Conservation (phyloP, 257 asterid species). For the Henckelia pumila region DNA sequence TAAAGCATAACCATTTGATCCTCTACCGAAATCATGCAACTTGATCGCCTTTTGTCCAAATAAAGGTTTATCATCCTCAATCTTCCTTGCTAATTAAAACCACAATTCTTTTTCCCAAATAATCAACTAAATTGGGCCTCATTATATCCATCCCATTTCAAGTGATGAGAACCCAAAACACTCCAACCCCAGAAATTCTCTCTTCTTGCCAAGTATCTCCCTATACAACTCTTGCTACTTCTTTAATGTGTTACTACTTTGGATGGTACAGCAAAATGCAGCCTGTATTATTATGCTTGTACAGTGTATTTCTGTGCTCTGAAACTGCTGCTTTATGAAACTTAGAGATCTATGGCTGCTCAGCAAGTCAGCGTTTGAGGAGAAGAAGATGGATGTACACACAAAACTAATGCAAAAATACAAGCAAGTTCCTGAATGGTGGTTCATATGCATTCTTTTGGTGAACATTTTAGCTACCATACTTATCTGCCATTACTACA, state of each 20-base stretch:
- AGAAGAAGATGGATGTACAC: slow-evolving; percentile 76
- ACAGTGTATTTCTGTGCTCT: slow-evolving; percentile 18
- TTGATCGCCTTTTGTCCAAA: too few species aligned
- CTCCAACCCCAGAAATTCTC: background rate
- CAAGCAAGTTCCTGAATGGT: slow-evolving; percentile 91
- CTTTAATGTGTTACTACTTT: background rate
- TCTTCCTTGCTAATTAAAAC: too few species aligned
- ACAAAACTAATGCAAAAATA: slow-evolving; percentile 82
- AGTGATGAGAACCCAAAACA: too few species aligned
- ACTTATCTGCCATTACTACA: slow-evolving; percentile 60
- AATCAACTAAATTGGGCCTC: background rate
- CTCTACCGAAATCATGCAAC: too few species aligned
- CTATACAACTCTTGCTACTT: slow-evolving; percentile 6
- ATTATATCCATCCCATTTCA: background rate
- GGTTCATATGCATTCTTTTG: slow-evolving; percentile 68
- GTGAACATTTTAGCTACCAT: slow-evolving; percentile 59
- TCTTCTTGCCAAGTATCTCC: background rate
- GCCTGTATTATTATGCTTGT: background rate
- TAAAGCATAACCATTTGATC: too few species aligned
- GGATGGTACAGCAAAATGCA: background rate
- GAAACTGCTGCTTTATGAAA: slow-evolving; percentile 23
- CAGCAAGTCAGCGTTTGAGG: slow-evolving; percentile 77
- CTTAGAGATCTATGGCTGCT: slow-evolving; percentile 73
- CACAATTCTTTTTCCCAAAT: too few species aligned
- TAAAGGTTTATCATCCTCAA: too few species aligned